Evolutionary conservation across 2,329 filamentous ascomycete genomes (phyloP), one percentile per base, ranked within the genome.

Genomic region (Aspergillus calidoustus): DNA sequence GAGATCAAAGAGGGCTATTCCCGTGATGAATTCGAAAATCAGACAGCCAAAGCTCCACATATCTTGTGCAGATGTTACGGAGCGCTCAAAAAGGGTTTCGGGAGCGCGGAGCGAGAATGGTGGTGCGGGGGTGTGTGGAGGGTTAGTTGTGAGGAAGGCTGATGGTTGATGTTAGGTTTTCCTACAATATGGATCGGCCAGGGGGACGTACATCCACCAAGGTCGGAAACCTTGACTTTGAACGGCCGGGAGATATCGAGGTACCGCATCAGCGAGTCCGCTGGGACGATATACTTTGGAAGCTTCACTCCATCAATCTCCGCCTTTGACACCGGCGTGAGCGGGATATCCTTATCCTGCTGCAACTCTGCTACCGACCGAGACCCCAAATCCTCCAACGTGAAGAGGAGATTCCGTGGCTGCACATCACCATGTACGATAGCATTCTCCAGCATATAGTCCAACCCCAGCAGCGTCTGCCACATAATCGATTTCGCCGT

Each of bases 1-100:
- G 6, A 60, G 52, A n/a, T 50, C 46, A 53, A 60, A 60, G 3
- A 60, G 22, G 4, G 38, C 15, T 22, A 34, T 22, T 2, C 52
- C 58, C 4, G 57, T 60, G n/a, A 60, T 23, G 47, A 60, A 55
- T 22, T 60, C 57, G 23, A 60, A 60, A 6, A 60, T 13, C 0
- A 60, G 46, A 30, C 57, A 60, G 7, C 57, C 57, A n/a, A 60
- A 51, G 30, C 57, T 60, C 57, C 57, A 60, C 51, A 60, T 50
- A n/a, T 60, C 57, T 19, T 60, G 57, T 11, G 31, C 54, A 9
- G 31, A 34, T 17, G 57, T 54, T 2, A 60, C 17, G 13, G 3
- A 11, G 2, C 25, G 13, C 30, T 60, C 31, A n/a, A 54, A 60
- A 22, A 60, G 31, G 1, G 51, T 53, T 41, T 60, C 57, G n/a